phyloP scores from a whole-genome alignment of 2,329 filamentous ascomycete species.

The Davidsoniella virescens region DNA sequence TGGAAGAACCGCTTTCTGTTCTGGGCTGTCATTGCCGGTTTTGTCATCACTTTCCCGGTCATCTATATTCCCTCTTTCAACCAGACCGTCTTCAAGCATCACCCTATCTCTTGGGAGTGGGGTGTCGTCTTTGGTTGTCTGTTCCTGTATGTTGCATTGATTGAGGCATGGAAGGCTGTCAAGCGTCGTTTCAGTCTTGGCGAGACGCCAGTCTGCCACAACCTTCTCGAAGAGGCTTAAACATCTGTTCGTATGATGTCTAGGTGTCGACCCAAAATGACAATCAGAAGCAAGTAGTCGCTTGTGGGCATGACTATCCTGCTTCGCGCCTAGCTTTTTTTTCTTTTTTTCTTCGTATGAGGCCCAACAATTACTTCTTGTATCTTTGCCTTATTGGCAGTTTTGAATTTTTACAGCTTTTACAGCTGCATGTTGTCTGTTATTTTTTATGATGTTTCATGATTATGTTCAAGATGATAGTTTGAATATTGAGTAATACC shows the following conservation, averaged over 20 bases:
- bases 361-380: not conserved
- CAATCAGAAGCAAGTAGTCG: not conserved
- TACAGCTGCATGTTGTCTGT: no score
- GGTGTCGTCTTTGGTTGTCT: constrained; percentile 45
- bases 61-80: constrained; percentile 55
- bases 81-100: constrained; percentile 51
- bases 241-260: not conserved
- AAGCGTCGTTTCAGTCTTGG: constrained; percentile 36
- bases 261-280: not conserved
- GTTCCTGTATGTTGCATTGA: constrained; percentile 41
- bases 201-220: not conserved
- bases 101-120: constrained; percentile 56
- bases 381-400: no score
- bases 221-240: constrained; percentile 5
- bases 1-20: constrained; percentile 54
- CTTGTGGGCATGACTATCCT: not conserved
- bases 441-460: no score
- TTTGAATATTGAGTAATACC: no score
- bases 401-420: no score
- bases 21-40: constrained; percentile 44
- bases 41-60: constrained; percentile 43
- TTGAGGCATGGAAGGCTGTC: constrained; percentile 53
- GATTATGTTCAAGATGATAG: no score
- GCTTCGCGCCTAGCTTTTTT: no score
- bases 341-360: not conserved